These are phyloP conservation scores for Camellia sinensis DNA, from an alignment of 148 eudicot genomes.

Conservation along the genomic window DNA sequence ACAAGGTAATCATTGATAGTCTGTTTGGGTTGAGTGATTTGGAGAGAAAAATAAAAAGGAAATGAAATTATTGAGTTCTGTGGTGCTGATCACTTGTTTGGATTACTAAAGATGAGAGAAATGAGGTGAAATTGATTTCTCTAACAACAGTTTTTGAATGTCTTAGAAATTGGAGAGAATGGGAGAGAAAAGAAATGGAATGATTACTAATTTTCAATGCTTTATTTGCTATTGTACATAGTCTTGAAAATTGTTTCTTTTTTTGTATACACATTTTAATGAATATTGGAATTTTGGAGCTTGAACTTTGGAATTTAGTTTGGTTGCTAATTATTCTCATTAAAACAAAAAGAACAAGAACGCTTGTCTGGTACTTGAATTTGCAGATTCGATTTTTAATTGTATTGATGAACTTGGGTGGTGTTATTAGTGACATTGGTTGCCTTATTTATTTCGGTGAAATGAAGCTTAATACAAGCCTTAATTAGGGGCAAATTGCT, in stretches of 20 bases:
- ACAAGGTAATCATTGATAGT: conserved; percentile 43
- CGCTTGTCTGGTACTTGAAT: neutral
- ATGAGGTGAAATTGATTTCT: too few relatives aligned
- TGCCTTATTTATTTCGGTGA: too few relatives aligned
- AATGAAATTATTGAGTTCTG: neutral
- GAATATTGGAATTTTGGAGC: neutral
- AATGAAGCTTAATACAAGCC: too few relatives aligned
- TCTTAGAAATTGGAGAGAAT: too few relatives aligned
- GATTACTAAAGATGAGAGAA: too few relatives aligned
- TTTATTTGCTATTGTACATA: neutral
- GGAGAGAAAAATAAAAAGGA: neutral
- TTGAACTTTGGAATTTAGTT: neutral
- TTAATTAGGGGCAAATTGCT: too few relatives aligned
- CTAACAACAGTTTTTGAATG: too few relatives aligned
- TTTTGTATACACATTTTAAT: neutral
- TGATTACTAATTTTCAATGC: too few relatives aligned
- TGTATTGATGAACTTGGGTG: neutral
- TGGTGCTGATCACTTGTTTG: too few relatives aligned
- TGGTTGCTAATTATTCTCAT: neutral
- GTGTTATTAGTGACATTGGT: neutral
- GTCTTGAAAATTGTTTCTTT: neutral
- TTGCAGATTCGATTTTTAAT: neutral
- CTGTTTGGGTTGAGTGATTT: too few relatives aligned
- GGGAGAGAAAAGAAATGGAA: too few relatives aligned
- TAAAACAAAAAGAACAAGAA: neutral